These are phyloP conservation scores for Trichoderma atrobrunneum DNA, from an alignment of 2,329 filamentous ascomycete species.

Conservation along the genomic window DNA sequence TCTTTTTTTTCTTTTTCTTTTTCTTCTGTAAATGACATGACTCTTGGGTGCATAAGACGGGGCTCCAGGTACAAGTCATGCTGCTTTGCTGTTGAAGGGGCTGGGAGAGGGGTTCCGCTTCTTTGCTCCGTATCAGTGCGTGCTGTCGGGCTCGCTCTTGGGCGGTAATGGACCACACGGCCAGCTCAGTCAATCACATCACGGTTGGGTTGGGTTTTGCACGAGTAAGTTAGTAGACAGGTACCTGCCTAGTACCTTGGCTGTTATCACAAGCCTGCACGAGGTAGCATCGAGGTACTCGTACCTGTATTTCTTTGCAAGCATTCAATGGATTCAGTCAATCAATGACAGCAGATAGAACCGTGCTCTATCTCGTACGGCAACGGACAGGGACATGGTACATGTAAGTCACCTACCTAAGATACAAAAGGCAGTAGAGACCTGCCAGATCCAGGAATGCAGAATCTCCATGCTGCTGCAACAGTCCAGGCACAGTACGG, in stretches of 20 bases:
- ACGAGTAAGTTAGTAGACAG: not conserved
- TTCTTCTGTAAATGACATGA: not conserved
- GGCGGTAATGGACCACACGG: not conserved
- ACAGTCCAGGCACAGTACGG: not conserved
- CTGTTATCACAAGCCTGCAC: not conserved
- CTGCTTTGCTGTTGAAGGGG: not conserved
- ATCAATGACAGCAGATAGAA: not conserved
- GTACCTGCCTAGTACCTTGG: not conserved
- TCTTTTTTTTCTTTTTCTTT: not conserved
- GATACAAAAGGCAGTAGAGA: not conserved
- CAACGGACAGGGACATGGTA: not conserved
- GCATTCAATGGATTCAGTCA: not conserved
- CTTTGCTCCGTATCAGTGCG: not conserved
- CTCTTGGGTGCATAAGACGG: not conserved
- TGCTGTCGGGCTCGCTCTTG: not conserved
- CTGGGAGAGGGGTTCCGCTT: not conserved
- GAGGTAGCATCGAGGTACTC: not conserved
- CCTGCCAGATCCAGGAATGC: not conserved
- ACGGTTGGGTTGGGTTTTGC: not conserved
- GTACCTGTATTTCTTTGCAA: not conserved
- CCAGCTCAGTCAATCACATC: not conserved
- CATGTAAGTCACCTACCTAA: not conserved
- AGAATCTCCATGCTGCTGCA: not conserved
- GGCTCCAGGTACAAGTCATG: not conserved
- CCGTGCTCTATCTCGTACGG: not conserved